Evolutionary conservation across 2,329 filamentous ascomycete species (phyloP).

Genomic region (Aquanectria penicillioides): DNA sequence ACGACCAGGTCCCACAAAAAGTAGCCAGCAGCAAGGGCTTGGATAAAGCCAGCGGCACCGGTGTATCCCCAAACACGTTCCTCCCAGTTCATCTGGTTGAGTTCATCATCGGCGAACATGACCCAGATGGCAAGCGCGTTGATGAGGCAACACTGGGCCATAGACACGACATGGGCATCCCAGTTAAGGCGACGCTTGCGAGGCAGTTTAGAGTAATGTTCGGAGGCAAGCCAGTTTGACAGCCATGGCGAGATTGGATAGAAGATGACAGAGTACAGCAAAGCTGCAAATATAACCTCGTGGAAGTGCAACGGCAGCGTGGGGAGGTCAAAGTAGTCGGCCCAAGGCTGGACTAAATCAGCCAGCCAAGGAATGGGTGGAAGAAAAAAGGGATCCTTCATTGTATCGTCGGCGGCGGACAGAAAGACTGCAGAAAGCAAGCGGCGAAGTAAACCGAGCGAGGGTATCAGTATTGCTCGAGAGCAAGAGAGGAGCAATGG

Average conservation of each 20-base stretch:
- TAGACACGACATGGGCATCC: slow-evolving; percentile 88
- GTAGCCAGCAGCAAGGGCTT: slow-evolving; percentile 81
- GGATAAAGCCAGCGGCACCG: slow-evolving; percentile 75
- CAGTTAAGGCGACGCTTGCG: slow-evolving; percentile 77
- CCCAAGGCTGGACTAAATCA: slow-evolving; percentile 69
- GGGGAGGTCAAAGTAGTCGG: slow-evolving; percentile 68
- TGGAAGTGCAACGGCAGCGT: slow-evolving; percentile 81
- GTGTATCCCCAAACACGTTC: slow-evolving; percentile 83
- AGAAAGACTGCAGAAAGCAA: neutral
- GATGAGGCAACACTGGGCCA: slow-evolving; percentile 80
- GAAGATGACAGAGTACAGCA: slow-evolving; percentile 76
- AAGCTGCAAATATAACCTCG: slow-evolving; percentile 74
- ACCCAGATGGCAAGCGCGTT: slow-evolving; percentile 79
- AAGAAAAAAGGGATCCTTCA: slow-evolving; percentile 80
- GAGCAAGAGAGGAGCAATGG: neutral
- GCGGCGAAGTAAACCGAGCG: too few species aligned
- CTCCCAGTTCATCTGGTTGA: slow-evolving; percentile 71
- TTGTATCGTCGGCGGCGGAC: slow-evolving; percentile 47
- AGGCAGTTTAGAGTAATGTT: slow-evolving; percentile 71
- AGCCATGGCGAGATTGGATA: slow-evolving; percentile 73
- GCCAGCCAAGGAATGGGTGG: slow-evolving; percentile 67
- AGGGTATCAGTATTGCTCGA: too few species aligned
- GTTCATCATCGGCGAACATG: slow-evolving; percentile 74
- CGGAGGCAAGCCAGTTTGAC: slow-evolving; percentile 69
- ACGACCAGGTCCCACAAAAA: slow-evolving; percentile 85